These are phyloP conservation scores for Friedmanniomyces simplex DNA, from an alignment of 495 filamentous ascomycete genomes.

Conservation along the genomic window DNA sequence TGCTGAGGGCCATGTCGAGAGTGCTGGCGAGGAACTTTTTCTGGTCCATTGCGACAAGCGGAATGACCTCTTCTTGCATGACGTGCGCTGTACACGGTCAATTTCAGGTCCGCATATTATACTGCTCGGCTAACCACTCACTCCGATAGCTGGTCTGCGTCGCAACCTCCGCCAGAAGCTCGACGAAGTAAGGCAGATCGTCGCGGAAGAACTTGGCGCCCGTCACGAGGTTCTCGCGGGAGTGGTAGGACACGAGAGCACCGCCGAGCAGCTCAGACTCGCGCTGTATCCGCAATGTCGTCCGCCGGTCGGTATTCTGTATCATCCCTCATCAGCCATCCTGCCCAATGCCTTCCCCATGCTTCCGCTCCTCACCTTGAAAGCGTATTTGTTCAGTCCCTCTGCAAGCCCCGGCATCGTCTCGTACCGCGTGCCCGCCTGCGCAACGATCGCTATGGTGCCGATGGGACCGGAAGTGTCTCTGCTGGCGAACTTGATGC, in stretches of 20 bases:
- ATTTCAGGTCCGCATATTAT: background rate
- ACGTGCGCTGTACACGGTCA: conserved; percentile 56
- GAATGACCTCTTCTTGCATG: conserved; percentile 73
- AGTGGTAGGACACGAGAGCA: conserved; percentile 72
- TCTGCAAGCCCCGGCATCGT: conserved; percentile 78
- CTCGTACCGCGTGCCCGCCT: conserved; percentile 88
- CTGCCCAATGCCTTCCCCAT: background rate
- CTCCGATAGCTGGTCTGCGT: conserved; percentile 64
- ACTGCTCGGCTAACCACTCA: conserved; percentile 10
- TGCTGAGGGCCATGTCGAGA: conserved; percentile 65
- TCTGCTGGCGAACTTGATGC: conserved; percentile 83
- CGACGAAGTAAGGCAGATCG: conserved; percentile 94
- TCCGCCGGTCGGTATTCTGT: conserved; percentile 75
- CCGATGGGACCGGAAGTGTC: conserved; percentile 81
- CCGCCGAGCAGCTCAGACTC: conserved; percentile 91
- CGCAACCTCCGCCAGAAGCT: conserved; percentile 86
- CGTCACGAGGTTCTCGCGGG: conserved; percentile 83
- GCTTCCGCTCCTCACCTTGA: conserved; percentile 54
- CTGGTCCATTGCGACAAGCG: conserved; percentile 61
- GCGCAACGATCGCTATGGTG: conserved; percentile 79
- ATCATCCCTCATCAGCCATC: conserved; percentile 4
- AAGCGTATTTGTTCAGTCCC: conserved; percentile 84
- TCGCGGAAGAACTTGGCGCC: conserved; percentile 88
- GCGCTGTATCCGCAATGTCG: conserved; percentile 81
- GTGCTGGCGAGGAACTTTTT: conserved; percentile 54